Evolutionary conservation across 257 asterid species (phyloP).

Genomic region (Forsythia viridissima): DNA sequence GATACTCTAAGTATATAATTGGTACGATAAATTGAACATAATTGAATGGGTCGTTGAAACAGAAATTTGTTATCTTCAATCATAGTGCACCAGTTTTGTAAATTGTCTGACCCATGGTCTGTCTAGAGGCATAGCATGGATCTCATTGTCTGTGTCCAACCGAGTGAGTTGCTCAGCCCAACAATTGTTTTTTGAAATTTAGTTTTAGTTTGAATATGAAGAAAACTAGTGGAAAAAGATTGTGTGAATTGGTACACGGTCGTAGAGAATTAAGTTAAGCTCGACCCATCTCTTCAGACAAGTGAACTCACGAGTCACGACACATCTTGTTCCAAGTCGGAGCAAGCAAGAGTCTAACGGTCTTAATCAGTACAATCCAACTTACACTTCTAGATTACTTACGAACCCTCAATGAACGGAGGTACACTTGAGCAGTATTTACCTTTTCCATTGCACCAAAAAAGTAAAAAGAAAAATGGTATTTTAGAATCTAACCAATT

Average conservation of each 20-base stretch:
- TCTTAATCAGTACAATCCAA: too few species aligned
- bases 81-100: too few species aligned
- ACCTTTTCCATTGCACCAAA: neutral
- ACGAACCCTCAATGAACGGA: too few species aligned
- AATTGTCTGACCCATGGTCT: too few species aligned
- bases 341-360: neutral
- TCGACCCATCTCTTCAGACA: neutral
- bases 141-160: neutral
- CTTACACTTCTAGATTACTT: neutral
- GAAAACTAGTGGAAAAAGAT: neutral
- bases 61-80: too few species aligned
- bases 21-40: too few species aligned
- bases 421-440: neutral
- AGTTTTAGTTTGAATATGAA: neutral
- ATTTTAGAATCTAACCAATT: conserved; percentile 19
- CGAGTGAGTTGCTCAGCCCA: neutral
- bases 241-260: too few species aligned
- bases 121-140: neutral
- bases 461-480: neutral
- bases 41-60: too few species aligned
- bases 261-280: neutral
- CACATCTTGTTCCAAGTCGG: neutral
- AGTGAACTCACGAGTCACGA: neutral
- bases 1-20: too few species aligned
- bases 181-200: neutral